phyloP scores from a whole-genome alignment of 2,329 filamentous ascomycete species.

The Chrysoporthe cubensis region DNA sequence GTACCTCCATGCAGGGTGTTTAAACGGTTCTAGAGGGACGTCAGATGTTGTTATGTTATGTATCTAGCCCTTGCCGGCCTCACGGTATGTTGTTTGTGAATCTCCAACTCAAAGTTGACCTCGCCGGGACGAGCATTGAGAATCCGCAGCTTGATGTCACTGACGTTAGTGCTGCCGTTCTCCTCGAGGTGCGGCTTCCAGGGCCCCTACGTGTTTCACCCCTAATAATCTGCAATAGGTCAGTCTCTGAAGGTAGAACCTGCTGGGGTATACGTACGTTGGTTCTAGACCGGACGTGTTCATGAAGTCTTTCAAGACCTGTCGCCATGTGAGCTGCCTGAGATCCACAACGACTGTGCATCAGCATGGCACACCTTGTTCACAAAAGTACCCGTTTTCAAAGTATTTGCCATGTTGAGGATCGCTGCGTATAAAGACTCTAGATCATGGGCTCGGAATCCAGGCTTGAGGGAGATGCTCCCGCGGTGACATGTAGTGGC shows the following conservation, averaged over 20 bases:
- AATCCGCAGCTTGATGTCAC: constrained; percentile 65
- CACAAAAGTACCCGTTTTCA: constrained; percentile 12
- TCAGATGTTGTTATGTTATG: neutral
- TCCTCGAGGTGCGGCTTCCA: no score
- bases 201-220: constrained; percentile 17
- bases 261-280: constrained; percentile 58
- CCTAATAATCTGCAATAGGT: constrained; percentile 21
- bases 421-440: neutral
- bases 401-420: constrained; percentile 14
- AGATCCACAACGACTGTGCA: neutral
- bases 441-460: constrained; percentile 5
- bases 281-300: constrained; percentile 86
- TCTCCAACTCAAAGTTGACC: constrained; percentile 77
- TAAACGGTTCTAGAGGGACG: constrained; percentile 67
- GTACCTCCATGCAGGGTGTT: constrained; percentile 79
- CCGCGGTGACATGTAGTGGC: neutral
- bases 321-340: constrained; percentile 17
- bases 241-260: neutral
- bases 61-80: constrained; percentile 31
- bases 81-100: constrained; percentile 76
- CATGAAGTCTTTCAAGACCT: constrained; percentile 88
- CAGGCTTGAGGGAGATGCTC: neutral
- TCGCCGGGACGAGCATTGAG: constrained; percentile 66
- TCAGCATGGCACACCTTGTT: constrained; percentile 14
- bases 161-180: neutral